These are phyloP conservation scores for Salicornia ramosissima DNA, from an alignment of 148 eudicot genomes.

Conservation along the genomic window DNA sequence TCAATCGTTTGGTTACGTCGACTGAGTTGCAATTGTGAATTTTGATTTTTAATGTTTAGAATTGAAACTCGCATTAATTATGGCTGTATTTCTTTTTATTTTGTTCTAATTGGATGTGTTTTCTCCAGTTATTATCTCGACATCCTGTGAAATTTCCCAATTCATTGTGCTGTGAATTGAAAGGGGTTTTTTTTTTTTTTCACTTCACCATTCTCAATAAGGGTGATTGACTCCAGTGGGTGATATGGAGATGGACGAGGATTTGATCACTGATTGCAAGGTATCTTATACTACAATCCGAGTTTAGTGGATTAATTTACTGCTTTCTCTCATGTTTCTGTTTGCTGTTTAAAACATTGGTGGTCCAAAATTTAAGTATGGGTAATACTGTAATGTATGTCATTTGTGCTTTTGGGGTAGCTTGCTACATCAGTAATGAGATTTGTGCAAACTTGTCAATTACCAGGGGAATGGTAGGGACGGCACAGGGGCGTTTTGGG, in stretches of 20 bases:
- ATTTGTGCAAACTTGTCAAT: neutral
- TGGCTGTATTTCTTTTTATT: neutral
- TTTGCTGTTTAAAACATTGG: neutral
- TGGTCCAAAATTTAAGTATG: neutral
- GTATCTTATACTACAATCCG: conserved; percentile 16
- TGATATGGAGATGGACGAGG: conserved; percentile 23
- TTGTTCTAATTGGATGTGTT: neutral
- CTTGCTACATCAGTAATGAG: neutral
- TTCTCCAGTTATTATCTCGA: neutral
- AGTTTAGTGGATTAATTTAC: neutral
- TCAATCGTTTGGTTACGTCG: neutral
- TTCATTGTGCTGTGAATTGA: neutral
- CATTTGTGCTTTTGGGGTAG: neutral
- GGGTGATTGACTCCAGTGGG: conserved; percentile 7
- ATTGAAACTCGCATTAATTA: neutral
- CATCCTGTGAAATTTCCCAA: conserved; percentile 1
- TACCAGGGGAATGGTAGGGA: too few species aligned
- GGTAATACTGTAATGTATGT: neutral
- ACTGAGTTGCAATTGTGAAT: neutral
- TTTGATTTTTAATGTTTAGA: neutral
- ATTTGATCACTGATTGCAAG: conserved; percentile 23
- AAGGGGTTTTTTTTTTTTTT: neutral
- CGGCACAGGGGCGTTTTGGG: too few species aligned
- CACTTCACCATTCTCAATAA: neutral
- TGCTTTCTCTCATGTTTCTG: too few species aligned